Percentiles rank a stretch among this genome's conserved stretches.
Evolutionary conservation across 2,329 filamentous ascomycete genomes (phyloP).

Genomic region (Cercospora sp.): DNA sequence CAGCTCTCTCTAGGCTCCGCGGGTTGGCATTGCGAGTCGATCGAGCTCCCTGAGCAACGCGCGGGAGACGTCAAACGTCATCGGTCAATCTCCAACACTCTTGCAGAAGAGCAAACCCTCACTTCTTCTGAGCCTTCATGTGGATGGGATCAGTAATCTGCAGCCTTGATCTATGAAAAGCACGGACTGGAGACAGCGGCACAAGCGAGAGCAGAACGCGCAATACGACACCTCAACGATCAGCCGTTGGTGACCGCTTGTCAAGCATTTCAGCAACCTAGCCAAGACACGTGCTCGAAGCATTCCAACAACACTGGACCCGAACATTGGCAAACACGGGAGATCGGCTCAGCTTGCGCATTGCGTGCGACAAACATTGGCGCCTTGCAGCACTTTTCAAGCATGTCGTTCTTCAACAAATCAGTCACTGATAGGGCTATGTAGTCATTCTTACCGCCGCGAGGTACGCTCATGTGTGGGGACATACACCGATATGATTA

Average conservation of each 20-base stretch:
- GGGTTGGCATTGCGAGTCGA: conserved; percentile 25
- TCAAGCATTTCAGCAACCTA: not conserved
- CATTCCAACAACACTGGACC: not conserved
- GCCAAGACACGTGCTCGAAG: not conserved
- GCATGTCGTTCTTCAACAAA: not conserved
- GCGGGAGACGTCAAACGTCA: not conserved
- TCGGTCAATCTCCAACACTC: not conserved
- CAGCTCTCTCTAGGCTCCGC: conserved; percentile 35
- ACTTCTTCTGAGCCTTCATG: not conserved
- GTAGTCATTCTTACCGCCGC: not conserved
- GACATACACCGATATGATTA: not conserved
- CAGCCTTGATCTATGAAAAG: not conserved
- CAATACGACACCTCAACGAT: not conserved
- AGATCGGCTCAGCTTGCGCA: not conserved
- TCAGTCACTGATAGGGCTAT: not conserved
- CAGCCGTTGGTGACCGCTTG: not conserved
- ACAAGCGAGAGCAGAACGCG: not conserved
- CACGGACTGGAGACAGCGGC: not conserved
- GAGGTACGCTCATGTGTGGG: not conserved
- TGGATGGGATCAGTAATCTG: not conserved
- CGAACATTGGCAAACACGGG: not conserved
- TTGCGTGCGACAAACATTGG: not conserved
- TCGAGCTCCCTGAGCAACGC: not conserved
- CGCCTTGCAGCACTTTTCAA: not conserved
- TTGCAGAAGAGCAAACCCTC: not conserved